Conservation (phyloP, 257 asterid species). For the Plantago major region DNA sequence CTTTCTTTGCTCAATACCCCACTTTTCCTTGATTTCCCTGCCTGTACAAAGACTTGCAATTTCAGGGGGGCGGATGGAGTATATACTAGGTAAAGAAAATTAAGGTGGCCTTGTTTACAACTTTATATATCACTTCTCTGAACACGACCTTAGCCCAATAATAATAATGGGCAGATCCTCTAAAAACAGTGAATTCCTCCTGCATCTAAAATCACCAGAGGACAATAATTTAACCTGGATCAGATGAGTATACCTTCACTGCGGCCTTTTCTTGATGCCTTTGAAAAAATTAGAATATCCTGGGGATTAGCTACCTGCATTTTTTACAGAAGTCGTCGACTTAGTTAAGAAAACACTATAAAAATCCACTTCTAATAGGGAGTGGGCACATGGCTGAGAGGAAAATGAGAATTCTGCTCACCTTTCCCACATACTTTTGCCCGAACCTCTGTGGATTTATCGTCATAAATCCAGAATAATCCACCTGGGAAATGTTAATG, state of each 20-base stretch:
- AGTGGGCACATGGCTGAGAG: conserved; percentile 10
- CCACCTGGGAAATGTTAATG: conserved; percentile 62
- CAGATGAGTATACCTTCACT: conserved; percentile 47
- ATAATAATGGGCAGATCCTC: conserved; percentile 3
- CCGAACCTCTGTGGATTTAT: conserved; percentile 97
- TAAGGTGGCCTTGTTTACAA: too few species aligned
- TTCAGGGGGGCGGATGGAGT: too few species aligned
- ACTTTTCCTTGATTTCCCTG: too few species aligned
- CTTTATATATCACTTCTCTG: too few species aligned
- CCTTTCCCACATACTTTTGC: conserved; percentile 98
- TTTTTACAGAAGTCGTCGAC: conserved; percentile 18
- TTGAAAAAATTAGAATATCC: conserved; percentile 96
- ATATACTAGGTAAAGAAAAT: too few species aligned
- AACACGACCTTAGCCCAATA: too few species aligned
- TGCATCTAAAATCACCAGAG: conserved; percentile 14
- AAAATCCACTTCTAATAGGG: conserved; percentile 2
- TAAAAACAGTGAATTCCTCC: conserved; percentile 12
- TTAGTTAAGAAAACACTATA: conserved; percentile 10
- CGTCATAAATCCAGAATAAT: conserved; percentile 97
- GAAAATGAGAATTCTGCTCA: conserved; percentile 20
- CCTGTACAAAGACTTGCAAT: too few species aligned
- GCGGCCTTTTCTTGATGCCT: conserved; percentile 60
- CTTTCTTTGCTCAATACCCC: too few species aligned
- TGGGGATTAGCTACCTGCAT: conserved; percentile 96
- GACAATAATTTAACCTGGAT: conserved; percentile 6